phyloP scores from a whole-genome alignment of 2,329 filamentous ascomycete genomes.

The Thermochaetoides dissita region DNA sequence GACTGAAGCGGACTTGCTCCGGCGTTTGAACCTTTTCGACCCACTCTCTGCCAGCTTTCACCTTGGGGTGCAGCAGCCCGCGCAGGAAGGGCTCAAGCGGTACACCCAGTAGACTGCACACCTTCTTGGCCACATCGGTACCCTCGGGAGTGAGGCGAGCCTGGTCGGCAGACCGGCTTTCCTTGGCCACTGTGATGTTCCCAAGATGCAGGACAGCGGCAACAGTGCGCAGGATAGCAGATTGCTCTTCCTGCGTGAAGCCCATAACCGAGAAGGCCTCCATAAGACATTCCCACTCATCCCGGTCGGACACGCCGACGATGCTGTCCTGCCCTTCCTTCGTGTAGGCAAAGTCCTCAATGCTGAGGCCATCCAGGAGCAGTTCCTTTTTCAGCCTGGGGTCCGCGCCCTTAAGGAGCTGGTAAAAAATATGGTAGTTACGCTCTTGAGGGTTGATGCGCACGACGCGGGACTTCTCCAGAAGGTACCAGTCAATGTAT shows the following conservation, averaged over 20 bases:
- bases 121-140: constrained; percentile 58
- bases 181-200: constrained; percentile 79
- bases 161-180: constrained; percentile 82
- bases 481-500: constrained; percentile 95
- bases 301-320: constrained; percentile 71
- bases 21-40: constrained; percentile 97
- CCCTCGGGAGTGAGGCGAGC: constrained; percentile 67
- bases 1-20: constrained; percentile 78
- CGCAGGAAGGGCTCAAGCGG: constrained; percentile 73
- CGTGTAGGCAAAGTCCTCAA: constrained; percentile 85
- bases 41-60: constrained; percentile 94
- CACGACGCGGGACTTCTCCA: constrained; percentile 97
- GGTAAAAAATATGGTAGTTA: constrained; percentile 97
- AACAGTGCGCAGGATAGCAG: constrained; percentile 70
- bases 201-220: constrained; percentile 87
- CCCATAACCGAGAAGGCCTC: constrained; percentile 94
- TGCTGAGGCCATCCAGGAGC: constrained; percentile 57
- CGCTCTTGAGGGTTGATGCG: constrained; percentile 75
- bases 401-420: constrained; percentile 76
- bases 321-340: constrained; percentile 85
- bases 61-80: constrained; percentile 77
- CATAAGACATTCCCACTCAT: constrained; percentile 80
- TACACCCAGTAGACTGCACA: constrained; percentile 76
- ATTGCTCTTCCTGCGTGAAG: constrained; percentile 73
- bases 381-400: constrained; percentile 59